These are phyloP conservation scores for Psilocybe subaeruginosa DNA, from an alignment of 768 basidiomycete species.

Conservation along the genomic window DNA sequence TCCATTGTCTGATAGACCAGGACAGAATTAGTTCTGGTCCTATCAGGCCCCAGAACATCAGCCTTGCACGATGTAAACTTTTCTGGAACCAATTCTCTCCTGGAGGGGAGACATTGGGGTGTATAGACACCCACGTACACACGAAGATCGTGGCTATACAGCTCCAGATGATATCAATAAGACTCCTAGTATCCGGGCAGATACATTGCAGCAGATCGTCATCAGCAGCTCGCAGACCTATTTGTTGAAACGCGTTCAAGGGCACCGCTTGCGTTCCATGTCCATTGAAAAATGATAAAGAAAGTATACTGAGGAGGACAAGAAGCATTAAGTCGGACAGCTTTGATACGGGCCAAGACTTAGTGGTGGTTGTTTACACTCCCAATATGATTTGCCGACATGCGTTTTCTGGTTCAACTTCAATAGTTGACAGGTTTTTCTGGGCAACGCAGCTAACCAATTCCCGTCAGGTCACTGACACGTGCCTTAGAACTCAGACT, in stretches of 20 bases:
- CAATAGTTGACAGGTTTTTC: too few species aligned
- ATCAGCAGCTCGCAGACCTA: background rate
- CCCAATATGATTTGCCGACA: too few species aligned
- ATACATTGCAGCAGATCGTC: background rate
- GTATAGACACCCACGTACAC: slow-evolving; percentile 12
- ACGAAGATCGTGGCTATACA: slow-evolving; percentile 12
- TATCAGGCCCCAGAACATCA: slow-evolving; percentile 11
- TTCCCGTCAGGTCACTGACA: too few species aligned
- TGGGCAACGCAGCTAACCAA: too few species aligned
- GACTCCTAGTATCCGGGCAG: background rate
- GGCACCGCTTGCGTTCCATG: background rate
- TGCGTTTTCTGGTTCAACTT: too few species aligned
- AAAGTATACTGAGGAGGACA: background rate
- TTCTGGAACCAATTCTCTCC: background rate
- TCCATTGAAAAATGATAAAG: background rate
- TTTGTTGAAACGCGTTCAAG: background rate
- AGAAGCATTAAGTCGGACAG: background rate
- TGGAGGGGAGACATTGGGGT: slow-evolving; percentile 15
- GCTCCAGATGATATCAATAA: background rate
- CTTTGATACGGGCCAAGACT: background rate
- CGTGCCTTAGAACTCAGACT: too few species aligned
- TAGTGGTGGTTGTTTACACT: too few species aligned
- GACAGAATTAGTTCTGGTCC: slow-evolving; percentile 21
- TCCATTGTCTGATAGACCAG: slow-evolving; percentile 24
- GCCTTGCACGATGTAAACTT: background rate